Evolutionary conservation across 441 rosid genomes (phyloP), one percentile per base, ranked within the genome.

Genomic region (Populus hybrid): DNA sequence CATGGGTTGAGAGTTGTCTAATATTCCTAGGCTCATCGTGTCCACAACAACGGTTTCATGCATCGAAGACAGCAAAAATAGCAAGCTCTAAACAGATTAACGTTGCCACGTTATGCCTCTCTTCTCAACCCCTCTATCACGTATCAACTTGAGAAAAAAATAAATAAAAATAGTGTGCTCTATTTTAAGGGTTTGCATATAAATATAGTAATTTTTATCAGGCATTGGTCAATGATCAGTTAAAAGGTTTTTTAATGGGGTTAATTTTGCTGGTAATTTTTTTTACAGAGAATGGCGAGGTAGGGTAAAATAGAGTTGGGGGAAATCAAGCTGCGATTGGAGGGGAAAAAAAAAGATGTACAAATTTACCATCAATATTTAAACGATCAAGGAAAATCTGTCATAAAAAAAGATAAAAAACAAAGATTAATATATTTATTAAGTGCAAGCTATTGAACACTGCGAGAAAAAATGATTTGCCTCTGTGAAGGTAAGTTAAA

Each of bases 1-100:
- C 78, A 84, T 76, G 72, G 88, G 85, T 57, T 79, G 64, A 73
- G 63, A 83, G 40, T 79, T 73, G 80, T 78, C 74, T 67, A 3
- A 79, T 10, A 84, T 73, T 59, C 23, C 35, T 11, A 16, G 69
- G 75, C 70, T 70, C 40, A 76, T 74, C 74, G 73, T 74, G 74
- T 79, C 86, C 85, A 78, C 84, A 76, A 69, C 75, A 34, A 34
- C 0, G 21, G 21, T n/a, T 30, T 20, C 75, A 61, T 26, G 16
- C 12, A 26, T 40, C 20, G 50, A 73, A 26, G 18, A 38, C 21
- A 30, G 20, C 32, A 23, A 65, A 63, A 54, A 34, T 76, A 54
- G 38, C 8, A 24, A 74, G 28, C 61, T 8, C 64, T 5, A 30
- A 14, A 28, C 26, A 12, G 26, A 61, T 70, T 28, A 54, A 4